Evolutionary conservation across 306 rosid genomes (phyloP).

Genomic region (Prunus armeniaca): DNA sequence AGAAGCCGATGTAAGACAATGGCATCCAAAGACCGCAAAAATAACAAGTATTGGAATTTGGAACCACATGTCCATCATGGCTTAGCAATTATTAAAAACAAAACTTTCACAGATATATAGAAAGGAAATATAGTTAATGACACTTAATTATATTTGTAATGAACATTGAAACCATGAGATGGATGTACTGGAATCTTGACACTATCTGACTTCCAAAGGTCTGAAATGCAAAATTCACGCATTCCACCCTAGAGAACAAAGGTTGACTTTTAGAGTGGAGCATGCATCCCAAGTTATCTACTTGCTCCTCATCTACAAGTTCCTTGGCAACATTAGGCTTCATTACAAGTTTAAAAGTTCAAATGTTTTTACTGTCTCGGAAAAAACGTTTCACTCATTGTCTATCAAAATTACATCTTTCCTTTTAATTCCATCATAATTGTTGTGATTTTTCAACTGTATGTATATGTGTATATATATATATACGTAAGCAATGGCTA

Average conservation of each 20-base stretch:
- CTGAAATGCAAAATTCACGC: neutral
- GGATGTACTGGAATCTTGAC: neutral
- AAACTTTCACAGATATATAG: neutral
- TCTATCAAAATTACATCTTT: neutral
- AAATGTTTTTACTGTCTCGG: neutral
- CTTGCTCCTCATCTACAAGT: neutral
- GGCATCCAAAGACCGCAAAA: neutral
- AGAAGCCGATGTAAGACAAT: slow-evolving; percentile 2
- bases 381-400: neutral
- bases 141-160: neutral
- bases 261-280: neutral
- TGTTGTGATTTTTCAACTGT: neutral
- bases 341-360: neutral
- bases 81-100: neutral
- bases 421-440: neutral
- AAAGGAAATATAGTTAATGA: neutral
- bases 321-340: neutral
- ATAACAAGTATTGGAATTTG: slow-evolving; percentile 9
- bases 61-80: neutral
- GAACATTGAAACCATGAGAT: neutral
- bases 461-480: too few species aligned
- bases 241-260: neutral
- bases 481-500: neutral
- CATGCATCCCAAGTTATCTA: neutral
- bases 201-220: neutral